Conservation (phyloP, 495 filamentous ascomycete species). For the Emericellopsis terricola region DNA sequence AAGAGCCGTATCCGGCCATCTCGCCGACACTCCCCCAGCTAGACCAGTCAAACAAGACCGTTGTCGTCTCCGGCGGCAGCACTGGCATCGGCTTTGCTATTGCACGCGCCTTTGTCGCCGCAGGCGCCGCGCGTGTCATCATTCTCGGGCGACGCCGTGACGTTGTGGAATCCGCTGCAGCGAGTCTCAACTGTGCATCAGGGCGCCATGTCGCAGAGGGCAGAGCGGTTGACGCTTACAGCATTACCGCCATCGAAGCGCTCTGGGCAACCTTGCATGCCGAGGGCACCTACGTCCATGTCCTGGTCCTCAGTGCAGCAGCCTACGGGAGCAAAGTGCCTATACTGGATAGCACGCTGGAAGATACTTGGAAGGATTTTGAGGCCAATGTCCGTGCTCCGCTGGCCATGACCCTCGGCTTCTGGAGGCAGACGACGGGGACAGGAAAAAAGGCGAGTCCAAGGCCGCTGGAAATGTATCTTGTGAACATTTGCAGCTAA, state of each 20-base stretch:
- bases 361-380: constrained; percentile 8
- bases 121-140: constrained; percentile 14
- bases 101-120: constrained; percentile 15
- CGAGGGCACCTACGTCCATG: constrained; percentile 16
- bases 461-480: no score
- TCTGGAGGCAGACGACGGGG: constrained; percentile 10
- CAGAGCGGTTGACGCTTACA: no score
- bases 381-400: constrained; percentile 10
- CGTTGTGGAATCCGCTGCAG: constrained; percentile 4
- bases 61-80: constrained; percentile 29
- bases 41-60: constrained; percentile 21
- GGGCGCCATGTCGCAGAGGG: constrained; percentile 3
- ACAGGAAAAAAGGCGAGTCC: not conserved
- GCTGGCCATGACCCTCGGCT: constrained; percentile 11
- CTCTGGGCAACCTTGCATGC: constrained; percentile 16
- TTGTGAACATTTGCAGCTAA: no score
- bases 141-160: constrained; percentile 13
- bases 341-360: constrained; percentile 8
- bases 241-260: constrained; percentile 7
- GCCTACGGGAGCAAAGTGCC: constrained; percentile 1
- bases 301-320: constrained; percentile 21
- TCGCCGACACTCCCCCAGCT: constrained; percentile 20
- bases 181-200: not conserved
- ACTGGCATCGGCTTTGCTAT: constrained; percentile 19
- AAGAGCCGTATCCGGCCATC: constrained; percentile 21